Evolutionary conservation across 805 yeast species (phyloP), one percentile per base, ranked within the genome.

Genomic region (Candida golubevii): DNA sequence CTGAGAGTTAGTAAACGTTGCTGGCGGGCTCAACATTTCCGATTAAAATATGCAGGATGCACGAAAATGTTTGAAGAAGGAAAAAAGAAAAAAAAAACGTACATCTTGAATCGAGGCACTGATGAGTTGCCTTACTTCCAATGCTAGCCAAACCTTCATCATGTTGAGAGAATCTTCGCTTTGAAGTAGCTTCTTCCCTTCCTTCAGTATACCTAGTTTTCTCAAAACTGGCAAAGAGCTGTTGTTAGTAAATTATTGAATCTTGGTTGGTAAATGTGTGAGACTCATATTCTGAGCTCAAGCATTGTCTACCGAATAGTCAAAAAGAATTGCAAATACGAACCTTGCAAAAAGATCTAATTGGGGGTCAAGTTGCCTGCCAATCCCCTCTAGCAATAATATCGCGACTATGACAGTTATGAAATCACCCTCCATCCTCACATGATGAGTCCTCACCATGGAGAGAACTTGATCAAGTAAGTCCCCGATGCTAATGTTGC

Each of bases 381-480:
- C 98, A 42, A 93, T 85, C 9, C 99, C 99, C 64, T 93, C 99
- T 45, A 93, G 68, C 44, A 93, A 71, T 43, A 93, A 67, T 23
- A 93, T 89, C 1, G 98, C 96, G 29, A 93, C 88, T n/a, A 93
- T 85, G 23, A 93, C 96, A 28, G 96, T 88, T 35, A 93, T 82
- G 59, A 93, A 93, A 63, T 93, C 99, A 7, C 96, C 95, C 60
- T 93, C 99, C 96, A 93, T 86, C 59, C 97, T 76, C 18, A 93
- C 99, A 63, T 93, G 99, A 63, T 93, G 99, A 9, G 73, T 70
- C 49, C 98, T 72, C 14, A 93, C 98, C 97, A 93, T 89, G 3
- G 82, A 72, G 46, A 93, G 73, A 74, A 91, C 90, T 57, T 82
- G 85, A 54, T 88, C 93, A 45, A 93, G 71, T 45, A 93, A 69